These are phyloP conservation scores for Daedalea quercina DNA, from an alignment of 768 basidiomycete species.

Conservation along the genomic window DNA sequence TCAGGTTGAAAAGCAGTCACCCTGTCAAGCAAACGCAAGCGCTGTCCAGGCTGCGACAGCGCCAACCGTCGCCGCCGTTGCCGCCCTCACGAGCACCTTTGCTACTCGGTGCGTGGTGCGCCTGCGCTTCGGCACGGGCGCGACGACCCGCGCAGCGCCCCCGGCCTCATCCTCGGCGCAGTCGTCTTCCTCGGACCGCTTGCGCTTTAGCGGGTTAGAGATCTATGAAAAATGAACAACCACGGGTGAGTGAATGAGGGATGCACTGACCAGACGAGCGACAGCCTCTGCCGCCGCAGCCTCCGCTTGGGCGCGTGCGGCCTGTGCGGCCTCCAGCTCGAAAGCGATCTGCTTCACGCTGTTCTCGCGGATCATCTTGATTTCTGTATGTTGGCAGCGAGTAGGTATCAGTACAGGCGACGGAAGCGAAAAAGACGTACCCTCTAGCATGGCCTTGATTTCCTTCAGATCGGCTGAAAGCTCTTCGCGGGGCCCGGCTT, in stretches of 20 bases:
- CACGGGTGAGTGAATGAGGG: neutral
- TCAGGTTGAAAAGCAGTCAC: neutral
- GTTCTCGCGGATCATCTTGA: conserved; percentile 34
- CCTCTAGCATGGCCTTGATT: conserved; percentile 9
- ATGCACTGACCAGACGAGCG: conserved; percentile 22
- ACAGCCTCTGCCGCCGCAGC: neutral
- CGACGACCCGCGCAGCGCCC: conserved; percentile 6
- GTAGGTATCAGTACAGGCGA: neutral
- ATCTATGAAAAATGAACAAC: conserved; percentile 8
- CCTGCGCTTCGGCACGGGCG: conserved; percentile 21
- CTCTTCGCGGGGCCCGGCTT: conserved; percentile 5
- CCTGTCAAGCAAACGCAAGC: conserved; percentile 50
- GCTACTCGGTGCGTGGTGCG: conserved; percentile 36
- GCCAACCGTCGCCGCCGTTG: conserved; percentile 56
- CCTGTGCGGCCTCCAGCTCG: conserved; percentile 38
- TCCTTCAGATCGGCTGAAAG: conserved; percentile 1
- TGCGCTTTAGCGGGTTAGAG: conserved; percentile 50
- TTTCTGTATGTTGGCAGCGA: conserved; percentile 28
- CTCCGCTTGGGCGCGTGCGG: conserved; percentile 23
- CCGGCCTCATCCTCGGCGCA: conserved; percentile 1
- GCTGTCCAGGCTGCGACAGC: conserved; percentile 72
- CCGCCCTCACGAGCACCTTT: conserved; percentile 45
- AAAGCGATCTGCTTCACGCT: conserved; percentile 31
- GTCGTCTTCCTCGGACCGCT: conserved; percentile 37
- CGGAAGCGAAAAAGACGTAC: neutral